Evolutionary conservation across 2,329 filamentous ascomycete genomes (phyloP).

Genomic region (Botryotinia calthae): DNA sequence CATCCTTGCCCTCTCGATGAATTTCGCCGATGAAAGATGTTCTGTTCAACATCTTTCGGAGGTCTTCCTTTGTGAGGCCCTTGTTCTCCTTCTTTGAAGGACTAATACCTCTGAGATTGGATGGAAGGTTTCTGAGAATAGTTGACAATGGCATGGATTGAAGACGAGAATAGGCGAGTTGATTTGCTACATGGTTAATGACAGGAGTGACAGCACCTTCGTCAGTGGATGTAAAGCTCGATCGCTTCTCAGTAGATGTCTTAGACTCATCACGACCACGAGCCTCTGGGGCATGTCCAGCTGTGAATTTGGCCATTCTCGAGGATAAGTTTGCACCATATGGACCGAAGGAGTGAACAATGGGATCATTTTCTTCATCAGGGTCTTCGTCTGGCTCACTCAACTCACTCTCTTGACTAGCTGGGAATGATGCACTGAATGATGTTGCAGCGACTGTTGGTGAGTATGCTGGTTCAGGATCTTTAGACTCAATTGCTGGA

Average conservation of each 20-base stretch:
- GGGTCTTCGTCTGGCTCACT: slow-evolving; percentile 63
- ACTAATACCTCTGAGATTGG: slow-evolving; percentile 51
- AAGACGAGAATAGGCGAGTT: slow-evolving; percentile 89
- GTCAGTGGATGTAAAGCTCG: slow-evolving; percentile 37
- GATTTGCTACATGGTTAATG: slow-evolving; percentile 88
- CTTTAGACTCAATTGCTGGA: slow-evolving; percentile 33
- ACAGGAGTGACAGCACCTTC: slow-evolving; percentile 47
- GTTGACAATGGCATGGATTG: slow-evolving; percentile 88
- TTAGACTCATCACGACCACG: slow-evolving; percentile 24
- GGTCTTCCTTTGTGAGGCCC: slow-evolving; percentile 56
- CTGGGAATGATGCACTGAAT: slow-evolving; percentile 25
- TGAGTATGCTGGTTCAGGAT: slow-evolving; percentile 28
- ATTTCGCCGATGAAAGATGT: slow-evolving; percentile 86
- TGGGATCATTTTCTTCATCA: slow-evolving; percentile 91
- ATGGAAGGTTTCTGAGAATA: slow-evolving; percentile 82
- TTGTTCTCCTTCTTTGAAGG: slow-evolving; percentile 40
- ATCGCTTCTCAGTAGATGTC: slow-evolving; percentile 27
- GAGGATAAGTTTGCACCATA: slow-evolving; percentile 84
- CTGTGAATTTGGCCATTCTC: slow-evolving; percentile 74
- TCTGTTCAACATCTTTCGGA: slow-evolving; percentile 69
- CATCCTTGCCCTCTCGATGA: slow-evolving; percentile 87
- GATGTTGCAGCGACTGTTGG: slow-evolving; percentile 34
- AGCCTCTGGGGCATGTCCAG: slow-evolving; percentile 58
- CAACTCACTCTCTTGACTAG: slow-evolving; percentile 50
- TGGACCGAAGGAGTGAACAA: slow-evolving; percentile 87